phyloP scores from a whole-genome alignment of 2,329 filamentous ascomycete species.

The Cladosporium austrohemisphaericum region DNA sequence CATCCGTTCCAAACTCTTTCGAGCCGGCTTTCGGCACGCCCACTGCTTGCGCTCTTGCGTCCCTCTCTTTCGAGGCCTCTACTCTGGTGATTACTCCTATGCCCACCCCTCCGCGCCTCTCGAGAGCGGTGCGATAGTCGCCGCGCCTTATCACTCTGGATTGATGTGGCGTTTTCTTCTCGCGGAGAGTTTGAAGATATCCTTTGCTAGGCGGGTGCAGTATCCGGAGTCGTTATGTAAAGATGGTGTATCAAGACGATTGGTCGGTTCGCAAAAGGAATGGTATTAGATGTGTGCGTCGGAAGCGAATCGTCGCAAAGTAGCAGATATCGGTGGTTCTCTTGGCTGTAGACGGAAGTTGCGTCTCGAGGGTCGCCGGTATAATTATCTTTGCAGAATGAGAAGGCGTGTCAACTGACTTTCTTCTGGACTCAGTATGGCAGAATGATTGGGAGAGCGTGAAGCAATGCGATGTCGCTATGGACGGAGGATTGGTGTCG shows the following conservation, averaged over 20 bases:
- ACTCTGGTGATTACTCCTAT: background rate
- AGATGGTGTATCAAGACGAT: background rate
- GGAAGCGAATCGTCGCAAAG: background rate
- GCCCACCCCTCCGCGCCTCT: background rate
- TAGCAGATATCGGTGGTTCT: background rate
- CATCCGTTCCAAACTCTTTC: slow-evolving; percentile 16
- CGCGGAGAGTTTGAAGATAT: too few species aligned
- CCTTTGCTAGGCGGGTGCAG: too few species aligned
- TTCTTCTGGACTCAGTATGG: too few species aligned
- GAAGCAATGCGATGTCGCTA: too few species aligned
- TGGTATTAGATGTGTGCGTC: background rate
- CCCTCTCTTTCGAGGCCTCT: background rate
- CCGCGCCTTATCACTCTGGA: background rate
- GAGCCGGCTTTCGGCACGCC: slow-evolving; percentile 14
- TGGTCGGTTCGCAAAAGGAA: background rate
- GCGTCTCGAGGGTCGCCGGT: background rate
- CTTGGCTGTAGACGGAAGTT: background rate
- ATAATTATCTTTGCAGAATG: background rate
- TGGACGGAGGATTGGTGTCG: too few species aligned
- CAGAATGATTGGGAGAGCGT: too few species aligned
- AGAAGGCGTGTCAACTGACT: too few species aligned
- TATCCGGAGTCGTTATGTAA: too few species aligned
- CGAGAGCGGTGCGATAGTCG: background rate
- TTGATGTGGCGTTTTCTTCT: background rate
- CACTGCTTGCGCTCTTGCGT: background rate